These are phyloP conservation scores for Lentinula novae-zelandiae DNA, from an alignment of 1,284 basidiomycete genomes.

Conservation along the genomic window DNA sequence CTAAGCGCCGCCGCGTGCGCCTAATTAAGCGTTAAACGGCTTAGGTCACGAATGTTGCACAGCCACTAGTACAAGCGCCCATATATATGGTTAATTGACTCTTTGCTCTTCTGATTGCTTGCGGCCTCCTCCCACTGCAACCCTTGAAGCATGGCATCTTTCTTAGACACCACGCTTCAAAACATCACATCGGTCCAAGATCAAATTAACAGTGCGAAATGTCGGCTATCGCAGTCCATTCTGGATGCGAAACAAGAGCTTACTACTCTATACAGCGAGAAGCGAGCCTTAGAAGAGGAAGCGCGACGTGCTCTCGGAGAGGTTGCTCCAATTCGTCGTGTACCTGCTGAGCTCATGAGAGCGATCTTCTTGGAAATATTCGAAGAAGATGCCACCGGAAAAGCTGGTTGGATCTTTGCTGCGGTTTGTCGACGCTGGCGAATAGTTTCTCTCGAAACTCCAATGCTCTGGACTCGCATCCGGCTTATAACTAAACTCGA, in stretches of 20 bases:
- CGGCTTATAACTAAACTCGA: slow-evolving; percentile 66
- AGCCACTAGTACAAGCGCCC: background rate
- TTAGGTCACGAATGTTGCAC: background rate
- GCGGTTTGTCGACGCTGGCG: slow-evolving; percentile 64
- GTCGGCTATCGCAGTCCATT: slow-evolving; percentile 7
- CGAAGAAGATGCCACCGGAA: slow-evolving; percentile 49
- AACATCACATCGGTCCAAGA: background rate
- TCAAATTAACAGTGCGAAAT: slow-evolving; percentile 1
- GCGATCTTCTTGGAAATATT: slow-evolving; percentile 65
- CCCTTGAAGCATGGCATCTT: background rate
- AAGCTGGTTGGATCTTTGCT: slow-evolving; percentile 66
- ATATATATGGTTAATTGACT: background rate
- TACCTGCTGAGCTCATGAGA: slow-evolving; percentile 63
- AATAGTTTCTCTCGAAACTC: slow-evolving; percentile 56
- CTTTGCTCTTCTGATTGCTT: background rate
- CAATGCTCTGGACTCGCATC: slow-evolving; percentile 68
- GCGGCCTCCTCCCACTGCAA: too few relatives aligned
- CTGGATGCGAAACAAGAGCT: slow-evolving; percentile 5
- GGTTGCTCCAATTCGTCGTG: slow-evolving; percentile 61
- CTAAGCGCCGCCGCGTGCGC: too few relatives aligned
- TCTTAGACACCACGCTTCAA: background rate
- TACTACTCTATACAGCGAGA: slow-evolving; percentile 5
- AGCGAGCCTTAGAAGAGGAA: slow-evolving; percentile 8
- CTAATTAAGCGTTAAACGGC: too few relatives aligned
- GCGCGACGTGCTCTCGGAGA: slow-evolving; percentile 42